These are phyloP conservation scores for Myxozyma vanderwaltii DNA, from an alignment of 805 yeast genomes.

Conservation along the genomic window DNA sequence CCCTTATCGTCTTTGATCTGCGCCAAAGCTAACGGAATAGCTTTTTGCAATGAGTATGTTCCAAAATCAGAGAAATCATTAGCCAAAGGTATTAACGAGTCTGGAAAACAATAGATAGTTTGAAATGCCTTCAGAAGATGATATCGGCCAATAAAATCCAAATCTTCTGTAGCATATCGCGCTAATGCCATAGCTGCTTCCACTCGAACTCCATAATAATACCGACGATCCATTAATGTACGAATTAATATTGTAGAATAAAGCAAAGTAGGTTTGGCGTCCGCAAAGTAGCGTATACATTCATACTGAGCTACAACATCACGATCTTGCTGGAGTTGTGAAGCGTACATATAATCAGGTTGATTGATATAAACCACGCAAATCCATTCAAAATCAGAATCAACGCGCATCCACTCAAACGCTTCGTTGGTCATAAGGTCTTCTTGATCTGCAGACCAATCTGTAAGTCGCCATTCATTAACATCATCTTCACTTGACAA, in stretches of 20 bases:
- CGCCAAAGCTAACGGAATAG: slow-evolving; percentile 65
- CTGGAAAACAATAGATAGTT: slow-evolving; percentile 69
- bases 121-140: slow-evolving; percentile 74
- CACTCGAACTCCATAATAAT: slow-evolving; percentile 83
- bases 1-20: slow-evolving; percentile 60
- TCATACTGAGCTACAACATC: slow-evolving; percentile 95
- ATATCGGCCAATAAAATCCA: slow-evolving; percentile 68
- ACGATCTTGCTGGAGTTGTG: slow-evolving; percentile 90
- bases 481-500: slow-evolving; percentile 62
- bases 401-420: slow-evolving; percentile 97
- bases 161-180: slow-evolving; percentile 59
- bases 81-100: slow-evolving; percentile 67
- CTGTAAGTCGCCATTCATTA: slow-evolving; percentile 70
- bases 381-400: slow-evolving; percentile 97
- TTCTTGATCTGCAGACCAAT: slow-evolving; percentile 70
- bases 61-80: slow-evolving; percentile 79
- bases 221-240: slow-evolving; percentile 79
- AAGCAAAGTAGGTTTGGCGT: slow-evolving; percentile 57
- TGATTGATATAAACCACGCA: slow-evolving; percentile 78
- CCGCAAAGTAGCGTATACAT: slow-evolving; percentile 73
- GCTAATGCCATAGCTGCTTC: slow-evolving; percentile 85
- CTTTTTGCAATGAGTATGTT: slow-evolving; percentile 66
- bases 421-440: slow-evolving; percentile 76
- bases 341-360: slow-evolving; percentile 92
- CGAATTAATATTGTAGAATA: slow-evolving; percentile 78